A percentile compares a stretch with the other conserved stretches of the same genome.
Evolutionary conservation across 1,139 yeast genomes (phyloP).

Genomic region (Debaryomycetaceae sp.): DNA sequence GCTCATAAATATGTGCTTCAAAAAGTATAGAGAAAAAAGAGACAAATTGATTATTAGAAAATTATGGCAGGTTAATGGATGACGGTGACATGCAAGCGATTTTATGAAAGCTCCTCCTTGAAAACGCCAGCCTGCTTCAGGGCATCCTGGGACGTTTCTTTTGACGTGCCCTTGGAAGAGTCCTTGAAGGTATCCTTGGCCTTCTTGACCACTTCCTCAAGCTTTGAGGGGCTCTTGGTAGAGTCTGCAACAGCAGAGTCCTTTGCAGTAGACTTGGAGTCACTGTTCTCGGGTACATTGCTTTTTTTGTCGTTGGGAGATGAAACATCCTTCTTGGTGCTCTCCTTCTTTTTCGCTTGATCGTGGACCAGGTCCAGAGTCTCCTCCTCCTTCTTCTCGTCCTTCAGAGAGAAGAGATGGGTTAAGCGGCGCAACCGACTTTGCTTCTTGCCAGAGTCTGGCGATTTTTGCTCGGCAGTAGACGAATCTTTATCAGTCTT

Average conservation of each 20-base stretch:
- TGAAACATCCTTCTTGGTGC: background rate
- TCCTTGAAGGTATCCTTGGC: constrained; percentile 3
- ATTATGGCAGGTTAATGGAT: too few species aligned
- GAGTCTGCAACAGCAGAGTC: background rate
- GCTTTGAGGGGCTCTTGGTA: background rate
- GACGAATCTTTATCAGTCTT: constrained; percentile 6
- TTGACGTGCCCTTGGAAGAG: constrained; percentile 1
- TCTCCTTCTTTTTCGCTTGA: too few species aligned
- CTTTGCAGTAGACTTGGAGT: constrained; percentile 2
- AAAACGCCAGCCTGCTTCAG: constrained; percentile 24
- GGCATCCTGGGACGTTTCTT: background rate
- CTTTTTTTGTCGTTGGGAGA: too few species aligned
- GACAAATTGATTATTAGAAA: too few species aligned
- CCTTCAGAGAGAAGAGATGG: background rate
- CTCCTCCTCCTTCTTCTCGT: background rate
- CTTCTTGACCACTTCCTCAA: constrained; percentile 2
- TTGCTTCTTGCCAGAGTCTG: background rate
- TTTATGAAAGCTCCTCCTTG: too few species aligned
- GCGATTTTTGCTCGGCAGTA: constrained; percentile 5
- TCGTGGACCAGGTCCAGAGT: too few species aligned
- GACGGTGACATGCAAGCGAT: too few species aligned
- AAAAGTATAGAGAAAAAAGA: too few species aligned
- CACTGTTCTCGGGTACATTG: too few species aligned
- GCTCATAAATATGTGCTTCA: too few species aligned
- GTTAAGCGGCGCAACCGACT: background rate